Conservation (phyloP, 345 rosid genomes). For the Brassica incana region DNA sequence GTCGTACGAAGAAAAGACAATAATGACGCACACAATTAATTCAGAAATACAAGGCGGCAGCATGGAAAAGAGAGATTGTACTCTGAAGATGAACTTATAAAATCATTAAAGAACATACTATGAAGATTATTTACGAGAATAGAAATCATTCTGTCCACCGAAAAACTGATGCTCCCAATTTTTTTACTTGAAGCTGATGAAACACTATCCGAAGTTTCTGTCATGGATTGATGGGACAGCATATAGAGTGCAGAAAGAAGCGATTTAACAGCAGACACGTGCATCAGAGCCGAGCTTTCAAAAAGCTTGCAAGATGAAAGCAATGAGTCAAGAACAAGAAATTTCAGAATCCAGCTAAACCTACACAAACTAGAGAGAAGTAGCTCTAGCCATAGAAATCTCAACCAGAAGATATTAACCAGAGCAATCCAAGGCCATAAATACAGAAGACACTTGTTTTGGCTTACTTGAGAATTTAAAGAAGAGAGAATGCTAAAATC, state of each 20-base stretch:
- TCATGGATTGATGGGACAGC: constrained; percentile 84
- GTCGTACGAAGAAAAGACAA: constrained; percentile 22
- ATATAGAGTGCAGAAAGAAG: constrained; percentile 87
- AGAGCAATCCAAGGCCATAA: constrained; percentile 8
- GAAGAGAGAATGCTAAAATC: constrained; percentile 89
- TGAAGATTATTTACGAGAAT: constrained; percentile 93
- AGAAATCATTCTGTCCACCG: constrained; percentile 94
- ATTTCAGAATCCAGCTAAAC: constrained; percentile 15
- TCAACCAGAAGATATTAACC: background rate
- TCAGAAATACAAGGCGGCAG: constrained; percentile 5
- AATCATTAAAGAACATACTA: constrained; percentile 54
- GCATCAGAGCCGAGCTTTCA: constrained; percentile 99
- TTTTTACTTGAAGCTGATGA: constrained; percentile 76
- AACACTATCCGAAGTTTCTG: constrained; percentile 62
- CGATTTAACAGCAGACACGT: constrained; percentile 89
- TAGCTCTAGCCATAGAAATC: constrained; percentile 14
- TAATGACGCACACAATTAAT: constrained; percentile 13
- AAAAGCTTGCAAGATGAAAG: constrained; percentile 66
- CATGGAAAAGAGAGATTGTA: constrained; percentile 19
- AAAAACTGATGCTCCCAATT: constrained; percentile 78
- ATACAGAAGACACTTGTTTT: constrained; percentile 5
- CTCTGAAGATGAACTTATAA: background rate
- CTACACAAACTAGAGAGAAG: constrained; percentile 13
- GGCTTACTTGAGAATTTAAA: constrained; percentile 87
- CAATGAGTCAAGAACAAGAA: constrained; percentile 42